phyloP scores from a whole-genome alignment of 1,139 yeast species.

The Eremothecium cymbalariae region DNA sequence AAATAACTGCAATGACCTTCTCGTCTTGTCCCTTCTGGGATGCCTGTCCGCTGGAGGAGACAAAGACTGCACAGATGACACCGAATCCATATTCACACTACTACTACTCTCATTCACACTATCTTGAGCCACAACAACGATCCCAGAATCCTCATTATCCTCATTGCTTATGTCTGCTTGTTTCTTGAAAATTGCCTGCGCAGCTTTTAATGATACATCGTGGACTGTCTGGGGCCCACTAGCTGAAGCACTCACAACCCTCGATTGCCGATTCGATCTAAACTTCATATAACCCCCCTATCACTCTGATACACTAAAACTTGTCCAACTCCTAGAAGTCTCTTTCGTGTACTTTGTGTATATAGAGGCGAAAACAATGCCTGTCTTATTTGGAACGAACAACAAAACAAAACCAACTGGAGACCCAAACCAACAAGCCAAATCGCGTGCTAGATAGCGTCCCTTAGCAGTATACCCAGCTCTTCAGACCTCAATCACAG shows the following conservation, averaged over 20 bases:
- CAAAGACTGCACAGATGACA: too few relatives aligned
- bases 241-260: not conserved
- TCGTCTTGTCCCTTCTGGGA: too few relatives aligned
- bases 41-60: too few relatives aligned
- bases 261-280: constrained; percentile 7
- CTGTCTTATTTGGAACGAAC: not conserved
- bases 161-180: constrained; percentile 9
- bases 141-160: too few relatives aligned
- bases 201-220: constrained; percentile 20
- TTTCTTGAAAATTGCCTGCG: constrained; percentile 23
- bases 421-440: not conserved
- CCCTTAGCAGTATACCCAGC: too few relatives aligned
- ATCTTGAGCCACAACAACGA: too few relatives aligned
- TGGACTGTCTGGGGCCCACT: constrained; percentile 8
- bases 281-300: constrained; percentile 6
- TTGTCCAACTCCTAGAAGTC: not conserved
- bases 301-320: not conserved
- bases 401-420: constrained; percentile 1
- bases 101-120: too few relatives aligned
- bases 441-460: too few relatives aligned
- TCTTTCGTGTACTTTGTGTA: not conserved
- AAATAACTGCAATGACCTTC: too few relatives aligned
- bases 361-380: not conserved
- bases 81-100: too few relatives aligned
- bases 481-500: too few relatives aligned